phyloP scores from a whole-genome alignment of 768 basidiomycete species.

The Suillus placidus region DNA sequence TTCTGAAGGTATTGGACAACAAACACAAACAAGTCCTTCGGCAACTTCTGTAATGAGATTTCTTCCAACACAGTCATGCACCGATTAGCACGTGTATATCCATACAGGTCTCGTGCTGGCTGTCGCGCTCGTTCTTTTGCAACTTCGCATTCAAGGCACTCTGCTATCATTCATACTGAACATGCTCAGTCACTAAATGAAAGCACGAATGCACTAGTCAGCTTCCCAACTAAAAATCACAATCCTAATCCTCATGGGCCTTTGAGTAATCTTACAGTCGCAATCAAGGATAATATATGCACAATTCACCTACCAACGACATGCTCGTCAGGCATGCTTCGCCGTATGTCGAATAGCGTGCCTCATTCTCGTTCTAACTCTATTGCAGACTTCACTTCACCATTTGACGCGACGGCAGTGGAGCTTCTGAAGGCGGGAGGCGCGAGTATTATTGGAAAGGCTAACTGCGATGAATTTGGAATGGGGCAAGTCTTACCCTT shows the following conservation, averaged over 20 bases:
- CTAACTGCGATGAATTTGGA: slow-evolving; percentile 97
- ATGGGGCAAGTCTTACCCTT: slow-evolving; percentile 73
- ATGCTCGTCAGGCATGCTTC: slow-evolving; percentile 78
- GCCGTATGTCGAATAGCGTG: slow-evolving; percentile 42
- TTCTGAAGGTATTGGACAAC: background rate
- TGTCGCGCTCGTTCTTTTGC: background rate
- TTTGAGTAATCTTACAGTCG: slow-evolving; percentile 54
- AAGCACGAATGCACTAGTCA: slow-evolving; percentile 5
- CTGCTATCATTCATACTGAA: background rate
- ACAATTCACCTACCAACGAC: slow-evolving; percentile 67
- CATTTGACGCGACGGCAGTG: slow-evolving; percentile 89
- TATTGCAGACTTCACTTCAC: slow-evolving; percentile 66
- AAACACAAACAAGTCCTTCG: slow-evolving; percentile 24
- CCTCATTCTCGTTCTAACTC: background rate
- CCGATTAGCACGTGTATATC: slow-evolving; percentile 1
- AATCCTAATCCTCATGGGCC: slow-evolving; percentile 21
- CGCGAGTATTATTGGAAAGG: slow-evolving; percentile 80
- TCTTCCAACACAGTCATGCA: background rate
- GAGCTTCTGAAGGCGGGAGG: slow-evolving; percentile 57
- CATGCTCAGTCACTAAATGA: background rate
- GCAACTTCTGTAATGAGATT: background rate
- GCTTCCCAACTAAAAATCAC: background rate
- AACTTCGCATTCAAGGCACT: background rate
- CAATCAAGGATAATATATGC: slow-evolving; percentile 88
- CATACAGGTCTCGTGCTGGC: background rate